Conservation (phyloP, 345 rosid species). For the Citrus inodora region DNA sequence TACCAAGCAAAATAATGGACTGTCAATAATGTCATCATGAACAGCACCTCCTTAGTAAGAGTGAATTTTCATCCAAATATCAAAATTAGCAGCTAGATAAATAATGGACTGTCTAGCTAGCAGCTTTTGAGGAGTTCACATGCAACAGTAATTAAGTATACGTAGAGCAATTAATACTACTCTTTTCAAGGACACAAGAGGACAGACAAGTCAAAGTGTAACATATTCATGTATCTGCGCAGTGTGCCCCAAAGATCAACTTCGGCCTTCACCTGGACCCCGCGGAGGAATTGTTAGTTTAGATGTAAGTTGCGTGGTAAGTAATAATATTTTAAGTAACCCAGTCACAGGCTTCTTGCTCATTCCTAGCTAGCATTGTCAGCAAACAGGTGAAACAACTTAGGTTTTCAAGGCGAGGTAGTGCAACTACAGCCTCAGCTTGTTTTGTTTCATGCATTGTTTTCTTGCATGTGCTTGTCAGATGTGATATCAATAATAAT, state of each 20-base stretch:
- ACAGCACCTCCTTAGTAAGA: no score
- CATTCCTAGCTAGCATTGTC: not conserved
- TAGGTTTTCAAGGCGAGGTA: conserved; percentile 1
- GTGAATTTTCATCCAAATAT: no score
- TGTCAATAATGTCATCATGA: no score
- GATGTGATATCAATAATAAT: not conserved
- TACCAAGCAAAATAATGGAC: no score
- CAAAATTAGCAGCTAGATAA: no score
- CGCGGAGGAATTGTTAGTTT: no score
- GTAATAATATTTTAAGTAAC: not conserved
- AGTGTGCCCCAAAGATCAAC: not conserved
- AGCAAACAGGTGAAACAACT: conserved; percentile 8
- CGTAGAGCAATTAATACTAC: not conserved
- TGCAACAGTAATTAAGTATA: not conserved
- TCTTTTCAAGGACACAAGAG: not conserved
- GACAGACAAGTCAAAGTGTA: not conserved
- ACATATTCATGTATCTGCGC: not conserved
- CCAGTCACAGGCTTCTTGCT: not conserved
- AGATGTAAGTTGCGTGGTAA: not conserved
- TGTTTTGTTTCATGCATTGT: conserved; percentile 10
- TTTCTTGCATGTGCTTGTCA: conserved; percentile 3
- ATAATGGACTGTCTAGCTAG: not conserved
- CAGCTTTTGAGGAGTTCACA: conserved; percentile 13
- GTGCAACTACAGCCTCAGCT: not conserved
- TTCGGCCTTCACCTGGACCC: not conserved